phyloP scores from a whole-genome alignment of 2,329 filamentous ascomycete species.

The Colletotrichum gloeosporioides region DNA sequence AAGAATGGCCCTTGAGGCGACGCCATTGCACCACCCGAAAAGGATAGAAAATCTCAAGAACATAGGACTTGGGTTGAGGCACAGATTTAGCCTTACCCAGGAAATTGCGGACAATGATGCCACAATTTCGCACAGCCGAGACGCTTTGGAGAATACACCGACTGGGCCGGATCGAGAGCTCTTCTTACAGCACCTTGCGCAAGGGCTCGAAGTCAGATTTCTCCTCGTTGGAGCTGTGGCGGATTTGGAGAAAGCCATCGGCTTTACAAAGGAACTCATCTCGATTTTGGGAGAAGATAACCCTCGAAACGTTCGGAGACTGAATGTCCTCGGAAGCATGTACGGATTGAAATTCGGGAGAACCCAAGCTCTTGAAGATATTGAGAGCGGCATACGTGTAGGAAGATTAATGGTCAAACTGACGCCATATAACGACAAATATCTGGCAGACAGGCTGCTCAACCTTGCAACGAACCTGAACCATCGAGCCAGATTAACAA shows the following conservation, averaged over 20 bases:
- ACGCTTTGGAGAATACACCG: fast-evolving
- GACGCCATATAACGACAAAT: neutral
- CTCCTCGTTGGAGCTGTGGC: neutral
- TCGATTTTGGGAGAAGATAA: neutral
- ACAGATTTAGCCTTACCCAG: fast-evolving
- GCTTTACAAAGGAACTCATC: neutral
- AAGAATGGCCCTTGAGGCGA: neutral
- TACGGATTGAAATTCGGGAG: neutral
- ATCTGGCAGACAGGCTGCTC: neutral
- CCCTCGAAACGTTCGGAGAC: neutral
- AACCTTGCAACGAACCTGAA: fast-evolving
- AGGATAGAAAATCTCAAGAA: neutral
- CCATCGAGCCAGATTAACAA: fast-evolving
- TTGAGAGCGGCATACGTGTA: fast-evolving
- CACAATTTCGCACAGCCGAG: fast-evolving
- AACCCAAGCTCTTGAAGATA: neutral
- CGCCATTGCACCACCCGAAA: fast-evolving
- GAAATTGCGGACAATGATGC: neutral
- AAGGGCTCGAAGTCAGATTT: neutral
- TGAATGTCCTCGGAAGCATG: neutral
- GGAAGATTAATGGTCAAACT: fast-evolving
- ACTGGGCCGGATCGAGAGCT: fast-evolving
- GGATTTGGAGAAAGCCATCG: neutral
- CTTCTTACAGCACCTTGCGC: fast-evolving
- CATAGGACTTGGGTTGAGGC: neutral